Conservation (phyloP, 2,329 filamentous ascomycete genomes). For the Cladosporium velox region DNA sequence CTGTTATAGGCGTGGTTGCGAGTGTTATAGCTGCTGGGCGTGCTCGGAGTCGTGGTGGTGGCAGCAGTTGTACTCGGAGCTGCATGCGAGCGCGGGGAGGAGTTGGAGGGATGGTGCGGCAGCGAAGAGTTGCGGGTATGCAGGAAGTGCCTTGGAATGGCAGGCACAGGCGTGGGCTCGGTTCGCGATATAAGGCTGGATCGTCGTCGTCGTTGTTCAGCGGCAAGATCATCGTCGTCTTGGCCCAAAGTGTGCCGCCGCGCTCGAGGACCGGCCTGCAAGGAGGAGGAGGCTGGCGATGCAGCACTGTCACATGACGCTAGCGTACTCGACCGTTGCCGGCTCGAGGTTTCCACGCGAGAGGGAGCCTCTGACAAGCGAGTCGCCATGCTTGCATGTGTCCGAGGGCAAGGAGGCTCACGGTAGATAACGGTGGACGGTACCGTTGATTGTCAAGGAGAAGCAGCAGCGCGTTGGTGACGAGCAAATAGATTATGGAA, state of each 20-base stretch:
- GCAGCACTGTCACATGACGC: background rate
- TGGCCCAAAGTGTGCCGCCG: slow-evolving; percentile 5
- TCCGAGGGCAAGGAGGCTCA: background rate
- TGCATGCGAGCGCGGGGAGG: background rate
- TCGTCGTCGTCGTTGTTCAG: background rate
- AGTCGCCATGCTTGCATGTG: background rate
- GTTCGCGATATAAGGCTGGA: slow-evolving; percentile 7
- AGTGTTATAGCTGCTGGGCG: background rate
- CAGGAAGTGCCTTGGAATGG: slow-evolving; percentile 19
- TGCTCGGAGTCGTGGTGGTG: background rate
- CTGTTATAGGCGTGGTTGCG: slow-evolving; percentile 14
- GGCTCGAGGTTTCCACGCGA: background rate
- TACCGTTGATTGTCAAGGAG: background rate
- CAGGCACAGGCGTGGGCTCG: slow-evolving; percentile 9
- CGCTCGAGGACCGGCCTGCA: background rate
- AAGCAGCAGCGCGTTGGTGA: background rate
- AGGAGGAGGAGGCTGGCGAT: background rate
- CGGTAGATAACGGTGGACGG: background rate
- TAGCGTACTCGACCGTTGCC: background rate
- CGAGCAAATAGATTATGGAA: background rate
- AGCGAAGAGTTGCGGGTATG: background rate
- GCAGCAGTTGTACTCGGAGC: background rate
- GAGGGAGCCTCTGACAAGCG: background rate
- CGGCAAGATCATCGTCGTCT: background rate
- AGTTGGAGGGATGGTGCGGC: background rate